Evolutionary conservation across 768 basidiomycete genomes (phyloP), one percentile per base, ranked within the genome.

Genomic region (Pholiota molesta): DNA sequence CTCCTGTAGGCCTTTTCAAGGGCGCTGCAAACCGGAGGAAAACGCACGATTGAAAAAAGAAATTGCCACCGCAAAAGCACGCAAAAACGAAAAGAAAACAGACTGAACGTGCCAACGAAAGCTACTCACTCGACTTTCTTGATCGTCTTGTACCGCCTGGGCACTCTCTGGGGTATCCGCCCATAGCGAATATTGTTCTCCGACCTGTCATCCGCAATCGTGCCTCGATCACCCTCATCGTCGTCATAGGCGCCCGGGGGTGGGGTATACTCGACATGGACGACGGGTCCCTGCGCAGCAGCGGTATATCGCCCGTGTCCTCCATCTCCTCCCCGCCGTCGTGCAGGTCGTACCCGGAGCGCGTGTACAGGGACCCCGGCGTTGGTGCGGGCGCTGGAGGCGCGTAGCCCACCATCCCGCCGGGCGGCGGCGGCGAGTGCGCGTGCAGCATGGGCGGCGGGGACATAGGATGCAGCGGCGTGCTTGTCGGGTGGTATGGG

Each of bases 111-210:
- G n/a, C n/a, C n/a, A n/a, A n/a, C n/a, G n/a, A 35, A 35, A 35
- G 13, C 13, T 9, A 35, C 86, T 79, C 66, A 90, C 85, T 92
- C 92, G 67, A 97, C 92, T 71, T 87, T 88, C 79, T 97, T 98
- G 73, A 95, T 87, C 0, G 96, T 99, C 81, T 96, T 97, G 80
- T 95, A 35, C 35, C 96, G 79, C 53, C 97, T 78, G 0, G 94
- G 35, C 35, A 35, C 35, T 35, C 35, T 35, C 35, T 35, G 35
- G 8, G 35, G 90, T 61, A 97, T 95, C 11, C 89, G 80, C 0
- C 96, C 96, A 71, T 97, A 98, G 19, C 94, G 82, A 60, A 92
- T 92, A 63, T 91, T 89, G 68, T 69, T 83, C 51, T 81, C 81
- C 19, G 71, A 69, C 57, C 63, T 57, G 17, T 73, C 71, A 42